These are phyloP conservation scores for Aureobasidium lini DNA, from an alignment of 2,329 filamentous ascomycete species.

Conservation along the genomic window DNA sequence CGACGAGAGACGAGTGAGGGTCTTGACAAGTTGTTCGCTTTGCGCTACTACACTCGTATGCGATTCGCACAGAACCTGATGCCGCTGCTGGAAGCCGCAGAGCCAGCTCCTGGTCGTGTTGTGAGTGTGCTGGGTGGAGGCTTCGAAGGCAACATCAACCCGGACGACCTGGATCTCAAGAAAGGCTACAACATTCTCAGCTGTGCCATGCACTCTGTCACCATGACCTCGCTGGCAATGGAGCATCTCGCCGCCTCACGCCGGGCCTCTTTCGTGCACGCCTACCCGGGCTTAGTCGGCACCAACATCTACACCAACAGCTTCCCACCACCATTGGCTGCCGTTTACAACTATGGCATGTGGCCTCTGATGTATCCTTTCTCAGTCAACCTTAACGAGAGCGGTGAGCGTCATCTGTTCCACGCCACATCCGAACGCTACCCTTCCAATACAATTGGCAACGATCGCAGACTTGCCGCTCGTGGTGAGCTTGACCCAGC, in stretches of 20 bases:
- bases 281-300: conserved; percentile 20
- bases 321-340: neutral
- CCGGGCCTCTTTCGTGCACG: conserved; percentile 15
- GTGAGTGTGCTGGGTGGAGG: conserved; percentile 21
- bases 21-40: conserved; percentile 26
- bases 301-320: conserved; percentile 5
- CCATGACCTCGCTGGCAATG: conserved; percentile 17
- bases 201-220: conserved; percentile 11
- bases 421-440: neutral
- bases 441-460: neutral
- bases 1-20: conserved; percentile 28
- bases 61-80: conserved; percentile 33
- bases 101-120: conserved; percentile 20
- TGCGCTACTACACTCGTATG: conserved; percentile 30
- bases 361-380: conserved; percentile 15
- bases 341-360: conserved; percentile 11
- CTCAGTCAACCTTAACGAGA: conserved; percentile 15
- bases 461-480: neutral
- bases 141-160: conserved; percentile 20
- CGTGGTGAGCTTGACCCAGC: neutral
- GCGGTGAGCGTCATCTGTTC: conserved; percentile 18
- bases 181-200: conserved; percentile 16
- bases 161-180: conserved; percentile 20
- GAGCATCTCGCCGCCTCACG: conserved; percentile 17
- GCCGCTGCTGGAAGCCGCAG: conserved; percentile 24